These are phyloP conservation scores for Papiliotrema flavescens DNA, from an alignment of 1,284 basidiomycete genomes.

Conservation along the genomic window DNA sequence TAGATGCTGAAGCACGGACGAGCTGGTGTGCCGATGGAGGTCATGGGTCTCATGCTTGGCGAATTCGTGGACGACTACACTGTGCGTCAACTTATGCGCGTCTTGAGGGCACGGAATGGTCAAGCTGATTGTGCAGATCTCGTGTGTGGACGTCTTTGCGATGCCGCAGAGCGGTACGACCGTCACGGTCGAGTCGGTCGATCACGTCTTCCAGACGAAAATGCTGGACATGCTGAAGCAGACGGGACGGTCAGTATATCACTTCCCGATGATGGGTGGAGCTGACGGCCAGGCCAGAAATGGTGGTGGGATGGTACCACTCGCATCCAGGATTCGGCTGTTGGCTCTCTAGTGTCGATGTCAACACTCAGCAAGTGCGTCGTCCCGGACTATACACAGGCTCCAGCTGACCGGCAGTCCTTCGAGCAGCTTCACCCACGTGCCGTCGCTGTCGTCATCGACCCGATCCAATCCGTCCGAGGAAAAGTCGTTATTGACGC, in stretches of 20 bases:
- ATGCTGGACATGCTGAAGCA: conserved; percentile 99
- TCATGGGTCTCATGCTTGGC: conserved; percentile 99
- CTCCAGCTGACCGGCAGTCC: conserved; percentile 57
- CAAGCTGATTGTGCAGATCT: conserved; percentile 36
- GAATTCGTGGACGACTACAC: conserved; percentile 99
- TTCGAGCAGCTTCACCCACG: conserved; percentile 94
- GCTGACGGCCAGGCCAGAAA: conserved; percentile 70
- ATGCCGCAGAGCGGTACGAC: conserved; percentile 99
- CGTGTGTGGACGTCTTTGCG: conserved; percentile 98
- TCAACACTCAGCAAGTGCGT: conserved; percentile 95
- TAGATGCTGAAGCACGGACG: conserved; percentile 99
- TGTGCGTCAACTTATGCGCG: conserved; percentile 54
- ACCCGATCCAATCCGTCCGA: conserved; percentile 99
- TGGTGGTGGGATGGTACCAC: conserved; percentile 99
- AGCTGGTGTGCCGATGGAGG: conserved; percentile 99
- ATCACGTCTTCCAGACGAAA: conserved; percentile 97
- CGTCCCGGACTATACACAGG: not conserved
- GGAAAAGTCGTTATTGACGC: conserved; percentile 99
- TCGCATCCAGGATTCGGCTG: conserved; percentile 99
- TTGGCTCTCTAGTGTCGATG: conserved; percentile 98
- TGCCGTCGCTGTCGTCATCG: conserved; percentile 95
- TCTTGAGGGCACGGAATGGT: too few species aligned
- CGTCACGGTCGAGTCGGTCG: conserved; percentile 97
- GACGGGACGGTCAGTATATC: conserved; percentile 76
- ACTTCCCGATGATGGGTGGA: not conserved